These are phyloP conservation scores for Tricholoma sp. DNA, from an alignment of 768 basidiomycete genomes.

Conservation along the genomic window DNA sequence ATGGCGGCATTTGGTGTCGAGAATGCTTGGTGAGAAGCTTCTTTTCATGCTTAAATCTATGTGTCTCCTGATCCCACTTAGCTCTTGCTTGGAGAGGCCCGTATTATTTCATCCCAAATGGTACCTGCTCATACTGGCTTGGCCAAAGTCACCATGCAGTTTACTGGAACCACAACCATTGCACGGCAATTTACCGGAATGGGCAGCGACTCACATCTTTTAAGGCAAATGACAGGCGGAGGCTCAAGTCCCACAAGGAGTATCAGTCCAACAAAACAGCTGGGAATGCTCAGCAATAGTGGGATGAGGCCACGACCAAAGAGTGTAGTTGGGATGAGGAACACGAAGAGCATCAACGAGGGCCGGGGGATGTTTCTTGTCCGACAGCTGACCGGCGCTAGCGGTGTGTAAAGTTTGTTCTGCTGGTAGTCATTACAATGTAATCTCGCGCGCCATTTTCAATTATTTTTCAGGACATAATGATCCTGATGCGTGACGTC, in stretches of 20 bases:
- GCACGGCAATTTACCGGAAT: slow-evolving; percentile 73
- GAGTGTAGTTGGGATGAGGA: slow-evolving; percentile 71
- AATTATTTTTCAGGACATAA: not conserved
- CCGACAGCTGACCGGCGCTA: slow-evolving; percentile 67
- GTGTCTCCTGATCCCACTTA: slow-evolving; percentile 21
- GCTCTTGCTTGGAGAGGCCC: slow-evolving; percentile 51
- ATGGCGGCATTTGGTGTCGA: slow-evolving; percentile 76
- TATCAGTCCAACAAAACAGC: slow-evolving; percentile 71
- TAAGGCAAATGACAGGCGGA: slow-evolving; percentile 63
- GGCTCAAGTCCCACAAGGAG: slow-evolving; percentile 65
- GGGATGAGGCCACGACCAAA: slow-evolving; percentile 58
- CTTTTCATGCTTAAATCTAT: not conserved
- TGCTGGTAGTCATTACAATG: not conserved
- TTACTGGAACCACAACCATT: slow-evolving; percentile 67
- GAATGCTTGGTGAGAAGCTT: slow-evolving; percentile 64
- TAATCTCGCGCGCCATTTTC: not conserved
- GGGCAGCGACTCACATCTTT: slow-evolving; percentile 33
- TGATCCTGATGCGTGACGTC: slow-evolving; percentile 7
- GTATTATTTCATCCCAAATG: slow-evolving; percentile 36
- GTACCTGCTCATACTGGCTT: slow-evolving; percentile 40
- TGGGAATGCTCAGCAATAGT: slow-evolving; percentile 37
- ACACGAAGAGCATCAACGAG: slow-evolving; percentile 57
- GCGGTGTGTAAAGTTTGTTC: not conserved
- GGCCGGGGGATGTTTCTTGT: slow-evolving; percentile 74
- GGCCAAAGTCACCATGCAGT: slow-evolving; percentile 44